Evolutionary conservation across 139 green algal species (phyloP).

Genomic region (Micromonas pusilla): DNA sequence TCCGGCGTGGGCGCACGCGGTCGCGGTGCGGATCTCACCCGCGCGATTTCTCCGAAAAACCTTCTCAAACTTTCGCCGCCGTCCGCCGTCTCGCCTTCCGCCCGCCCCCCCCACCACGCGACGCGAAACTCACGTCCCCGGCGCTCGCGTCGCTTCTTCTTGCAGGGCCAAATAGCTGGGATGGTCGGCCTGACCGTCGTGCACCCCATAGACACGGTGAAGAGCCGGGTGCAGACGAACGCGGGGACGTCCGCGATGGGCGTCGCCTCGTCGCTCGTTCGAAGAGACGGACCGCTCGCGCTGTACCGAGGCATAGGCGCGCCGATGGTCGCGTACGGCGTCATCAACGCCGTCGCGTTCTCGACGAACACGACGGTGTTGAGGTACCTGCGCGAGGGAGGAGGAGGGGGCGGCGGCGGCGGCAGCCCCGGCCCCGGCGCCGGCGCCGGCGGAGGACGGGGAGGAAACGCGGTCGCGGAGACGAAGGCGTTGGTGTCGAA

Average conservation of each 20-base stretch:
- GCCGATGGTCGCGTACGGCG: conserved; percentile 19
- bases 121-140: no score
- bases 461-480: no score
- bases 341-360: conserved; percentile 25
- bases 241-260: background rate
- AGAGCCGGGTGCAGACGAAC: conserved; percentile 14
- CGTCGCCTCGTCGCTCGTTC: background rate
- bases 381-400: background rate
- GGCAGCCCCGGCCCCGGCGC: background rate
- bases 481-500: background rate
- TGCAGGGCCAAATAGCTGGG: conserved; percentile 19
- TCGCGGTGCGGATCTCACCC: no score
- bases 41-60: background rate
- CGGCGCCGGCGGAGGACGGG: background rate
- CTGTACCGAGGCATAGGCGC: conserved; percentile 22
- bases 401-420: background rate
- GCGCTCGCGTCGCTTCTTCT: no score
- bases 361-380: background rate
- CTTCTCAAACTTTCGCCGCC: no score
- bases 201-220: conserved; percentile 29
- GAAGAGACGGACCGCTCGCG: background rate
- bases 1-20: background rate
- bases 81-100: no score
- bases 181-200: conserved; percentile 19
- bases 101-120: no score